phyloP scores from a whole-genome alignment of 441 rosid genomes.

The Brassica hybrid region DNA sequence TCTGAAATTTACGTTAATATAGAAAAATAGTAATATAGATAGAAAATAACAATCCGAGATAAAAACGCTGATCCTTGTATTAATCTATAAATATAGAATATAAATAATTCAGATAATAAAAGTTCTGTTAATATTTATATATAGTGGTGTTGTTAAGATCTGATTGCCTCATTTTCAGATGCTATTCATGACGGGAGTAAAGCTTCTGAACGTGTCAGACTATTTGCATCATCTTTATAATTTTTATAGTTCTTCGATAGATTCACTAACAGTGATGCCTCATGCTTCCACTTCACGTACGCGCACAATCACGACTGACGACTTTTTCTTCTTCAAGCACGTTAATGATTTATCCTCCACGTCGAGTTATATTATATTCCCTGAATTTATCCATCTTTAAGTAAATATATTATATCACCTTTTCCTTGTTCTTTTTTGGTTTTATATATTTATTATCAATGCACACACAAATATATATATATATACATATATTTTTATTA shows the following conservation, averaged over 20 bases:
- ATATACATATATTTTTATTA: too few species aligned
- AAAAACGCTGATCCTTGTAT: neutral
- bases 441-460: too few species aligned
- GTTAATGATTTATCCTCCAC: conserved; percentile 25
- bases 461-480: too few species aligned
- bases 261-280: conserved; percentile 39
- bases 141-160: conserved; percentile 20
- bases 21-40: neutral
- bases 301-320: conserved; percentile 49
- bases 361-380: conserved; percentile 28
- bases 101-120: neutral
- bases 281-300: conserved; percentile 47
- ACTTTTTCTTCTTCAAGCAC: conserved; percentile 23
- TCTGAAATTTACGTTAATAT: neutral
- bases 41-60: neutral
- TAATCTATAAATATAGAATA: neutral
- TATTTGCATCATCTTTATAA: conserved; percentile 26
- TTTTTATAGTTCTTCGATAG: conserved; percentile 15
- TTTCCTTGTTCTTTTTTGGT: too few species aligned
- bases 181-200: conserved; percentile 39
- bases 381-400: neutral
- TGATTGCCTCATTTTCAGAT: conserved; percentile 36
- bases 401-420: neutral
- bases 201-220: conserved; percentile 44
- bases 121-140: neutral